Conservation (phyloP, 1,139 yeast genomes). For the Scheffersomyces cryptocercus region DNA sequence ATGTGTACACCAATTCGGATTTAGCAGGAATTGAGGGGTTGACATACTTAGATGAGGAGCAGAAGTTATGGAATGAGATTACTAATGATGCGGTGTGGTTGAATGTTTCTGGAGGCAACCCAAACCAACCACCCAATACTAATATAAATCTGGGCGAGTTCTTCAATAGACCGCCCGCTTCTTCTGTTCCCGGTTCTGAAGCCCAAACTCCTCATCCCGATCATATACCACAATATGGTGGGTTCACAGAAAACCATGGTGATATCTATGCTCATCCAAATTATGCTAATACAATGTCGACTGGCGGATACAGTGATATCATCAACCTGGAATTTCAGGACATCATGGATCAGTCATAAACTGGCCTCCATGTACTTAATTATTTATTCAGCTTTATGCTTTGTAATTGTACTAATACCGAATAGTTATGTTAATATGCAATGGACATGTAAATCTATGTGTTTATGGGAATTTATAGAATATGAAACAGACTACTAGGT, state of each 20-base stretch:
- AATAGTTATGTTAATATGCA: neutral
- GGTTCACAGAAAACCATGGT: neutral
- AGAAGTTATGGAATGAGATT: constrained; percentile 73
- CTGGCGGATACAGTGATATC: constrained; percentile 39
- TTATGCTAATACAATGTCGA: neutral
- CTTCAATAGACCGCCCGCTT: constrained; percentile 6
- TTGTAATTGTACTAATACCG: no score
- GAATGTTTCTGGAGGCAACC: constrained; percentile 25
- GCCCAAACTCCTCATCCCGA: neutral
- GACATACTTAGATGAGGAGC: constrained; percentile 51
- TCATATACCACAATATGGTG: neutral
- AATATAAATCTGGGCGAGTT: constrained; percentile 4
- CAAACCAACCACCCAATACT: constrained; percentile 17
- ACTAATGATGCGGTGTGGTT: constrained; percentile 77
- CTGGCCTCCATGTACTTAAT: no score
- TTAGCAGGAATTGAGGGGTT: constrained; percentile 48
- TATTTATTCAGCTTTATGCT: no score
- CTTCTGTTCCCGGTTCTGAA: neutral
- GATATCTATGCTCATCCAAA: constrained; percentile 4
- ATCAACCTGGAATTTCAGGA: constrained; percentile 44
- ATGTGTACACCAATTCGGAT: constrained; percentile 35
- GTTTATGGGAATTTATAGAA: no score
- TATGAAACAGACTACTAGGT: no score
- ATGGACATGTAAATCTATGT: neutral
- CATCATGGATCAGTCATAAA: constrained; percentile 20